Percentiles rank a stretch among this genome's conserved stretches.
Evolutionary conservation across 2,329 filamentous ascomycete species (phyloP).

Genomic region (Penicillium sp.): DNA sequence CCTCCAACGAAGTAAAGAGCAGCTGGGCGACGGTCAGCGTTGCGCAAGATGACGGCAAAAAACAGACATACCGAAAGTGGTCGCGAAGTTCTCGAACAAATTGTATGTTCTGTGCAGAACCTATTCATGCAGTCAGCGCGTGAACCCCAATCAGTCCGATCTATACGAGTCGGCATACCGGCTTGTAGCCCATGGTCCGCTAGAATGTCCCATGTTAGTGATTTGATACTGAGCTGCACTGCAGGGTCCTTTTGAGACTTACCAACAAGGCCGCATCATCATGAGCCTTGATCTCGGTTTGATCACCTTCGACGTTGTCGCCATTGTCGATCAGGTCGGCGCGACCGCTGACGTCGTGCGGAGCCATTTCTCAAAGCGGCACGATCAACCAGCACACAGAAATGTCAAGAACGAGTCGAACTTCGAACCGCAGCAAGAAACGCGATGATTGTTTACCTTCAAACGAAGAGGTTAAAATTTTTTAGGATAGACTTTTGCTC

Average conservation of each 20-base stretch:
- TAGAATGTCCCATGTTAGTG: constrained; percentile 28
- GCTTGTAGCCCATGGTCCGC: constrained; percentile 58
- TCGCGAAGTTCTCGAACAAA: constrained; percentile 61
- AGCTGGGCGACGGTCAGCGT: constrained; percentile 40
- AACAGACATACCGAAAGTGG: constrained; percentile 54
- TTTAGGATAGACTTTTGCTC: constrained; percentile 13
- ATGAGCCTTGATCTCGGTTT: constrained; percentile 28
- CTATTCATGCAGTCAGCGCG: constrained; percentile 35
- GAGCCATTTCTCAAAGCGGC: constrained; percentile 14
- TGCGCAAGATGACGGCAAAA: neutral
- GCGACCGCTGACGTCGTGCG: constrained; percentile 26
- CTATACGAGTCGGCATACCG: constrained; percentile 43
- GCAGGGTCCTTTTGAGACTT: constrained; percentile 13
- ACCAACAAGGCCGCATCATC: constrained; percentile 43
- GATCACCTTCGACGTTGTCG: constrained; percentile 24
- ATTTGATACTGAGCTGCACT: neutral
- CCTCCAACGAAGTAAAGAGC: constrained; percentile 64
- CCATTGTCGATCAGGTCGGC: constrained; percentile 17
- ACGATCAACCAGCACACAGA: neutral
- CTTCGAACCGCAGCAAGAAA: neutral
- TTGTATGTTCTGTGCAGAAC: constrained; percentile 60
- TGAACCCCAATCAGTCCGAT: neutral
- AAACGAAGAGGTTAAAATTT: constrained; percentile 8
- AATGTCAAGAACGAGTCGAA: neutral
- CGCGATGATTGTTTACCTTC: neutral